Conservation (phyloP, 2,329 filamentous ascomycete species). For the Colletotrichum camelliae region DNA sequence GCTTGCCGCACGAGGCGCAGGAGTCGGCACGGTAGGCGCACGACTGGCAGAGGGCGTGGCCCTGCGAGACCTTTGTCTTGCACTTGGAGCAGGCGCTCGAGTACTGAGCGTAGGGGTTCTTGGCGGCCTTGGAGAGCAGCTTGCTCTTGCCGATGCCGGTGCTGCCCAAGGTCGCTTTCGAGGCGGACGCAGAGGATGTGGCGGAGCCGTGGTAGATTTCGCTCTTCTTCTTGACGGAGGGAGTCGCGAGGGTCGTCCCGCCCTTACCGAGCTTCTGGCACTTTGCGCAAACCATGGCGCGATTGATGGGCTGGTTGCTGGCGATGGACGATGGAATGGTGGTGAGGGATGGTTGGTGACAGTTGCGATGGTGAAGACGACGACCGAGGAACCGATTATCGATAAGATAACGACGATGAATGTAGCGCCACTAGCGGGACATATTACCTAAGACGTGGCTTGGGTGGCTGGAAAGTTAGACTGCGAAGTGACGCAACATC, state of each 20-base stretch:
- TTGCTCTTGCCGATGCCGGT: constrained; percentile 70
- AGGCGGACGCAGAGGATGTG: constrained; percentile 44
- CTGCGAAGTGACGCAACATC: constrained; percentile 4
- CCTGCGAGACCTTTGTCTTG: constrained; percentile 68
- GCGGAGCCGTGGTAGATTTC: constrained; percentile 71
- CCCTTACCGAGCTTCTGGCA: constrained; percentile 66
- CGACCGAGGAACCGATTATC: background rate
- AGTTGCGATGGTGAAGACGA: background rate
- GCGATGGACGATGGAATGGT: background rate
- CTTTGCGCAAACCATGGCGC: constrained; percentile 67
- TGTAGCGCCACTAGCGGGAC: background rate
- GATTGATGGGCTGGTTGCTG: background rate
- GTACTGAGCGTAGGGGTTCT: constrained; percentile 71
- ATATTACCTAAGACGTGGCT: background rate
- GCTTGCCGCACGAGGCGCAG: constrained; percentile 69
- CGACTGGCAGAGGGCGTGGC: constrained; percentile 64
- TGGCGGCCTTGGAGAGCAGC: constrained; percentile 66
- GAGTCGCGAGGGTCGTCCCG: constrained; percentile 64
- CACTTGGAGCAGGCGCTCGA: constrained; percentile 65
- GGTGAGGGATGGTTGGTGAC: background rate
- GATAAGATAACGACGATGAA: background rate
- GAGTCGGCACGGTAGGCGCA: constrained; percentile 68
- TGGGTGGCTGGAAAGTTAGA: background rate
- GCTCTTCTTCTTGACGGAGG: constrained; percentile 69
- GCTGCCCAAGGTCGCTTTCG: constrained; percentile 59